These are phyloP conservation scores for Trypanosoma vivax DNA, from an alignment of 208 protist genomes.

Conservation along the genomic window DNA sequence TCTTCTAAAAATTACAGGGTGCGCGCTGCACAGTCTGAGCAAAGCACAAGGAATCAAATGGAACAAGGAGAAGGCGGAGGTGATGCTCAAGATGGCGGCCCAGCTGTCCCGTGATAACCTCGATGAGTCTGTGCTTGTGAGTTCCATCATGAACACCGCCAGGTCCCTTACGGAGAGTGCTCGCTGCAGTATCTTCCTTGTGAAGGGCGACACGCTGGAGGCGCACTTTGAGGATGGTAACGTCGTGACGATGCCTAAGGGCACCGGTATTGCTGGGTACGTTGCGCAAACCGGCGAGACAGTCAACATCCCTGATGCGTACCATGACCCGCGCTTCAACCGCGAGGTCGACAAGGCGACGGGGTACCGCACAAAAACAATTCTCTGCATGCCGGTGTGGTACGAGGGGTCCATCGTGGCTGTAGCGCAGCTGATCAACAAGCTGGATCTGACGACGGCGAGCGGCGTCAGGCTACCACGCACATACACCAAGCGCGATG, in stretches of 20 bases:
- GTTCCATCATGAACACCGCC: slow-evolving; percentile 75
- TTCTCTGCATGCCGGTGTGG: slow-evolving; percentile 72
- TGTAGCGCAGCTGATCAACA: slow-evolving; percentile 83
- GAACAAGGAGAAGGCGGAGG: slow-evolving; percentile 57
- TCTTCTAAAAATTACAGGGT: slow-evolving; percentile 26
- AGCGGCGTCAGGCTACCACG: slow-evolving; percentile 30
- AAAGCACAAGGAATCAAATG: slow-evolving; percentile 16
- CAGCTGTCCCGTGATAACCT: slow-evolving; percentile 74
- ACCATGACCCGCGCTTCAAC: slow-evolving; percentile 69
- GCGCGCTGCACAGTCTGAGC: slow-evolving; percentile 20
- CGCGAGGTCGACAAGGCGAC: slow-evolving; percentile 65
- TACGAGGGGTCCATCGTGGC: slow-evolving; percentile 53
- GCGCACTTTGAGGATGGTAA: slow-evolving; percentile 73
- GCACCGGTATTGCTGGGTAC: slow-evolving; percentile 62
- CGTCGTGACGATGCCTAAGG: slow-evolving; percentile 38
- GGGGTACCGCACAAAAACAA: slow-evolving; percentile 69
- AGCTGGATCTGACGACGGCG: slow-evolving; percentile 40
- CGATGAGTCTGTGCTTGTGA: slow-evolving; percentile 59
- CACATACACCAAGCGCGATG: slow-evolving; percentile 34
- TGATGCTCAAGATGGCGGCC: slow-evolving; percentile 79
- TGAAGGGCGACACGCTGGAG: slow-evolving; percentile 45
- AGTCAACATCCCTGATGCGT: slow-evolving; percentile 71
- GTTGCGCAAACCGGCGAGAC: slow-evolving; percentile 43
- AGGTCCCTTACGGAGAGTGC: slow-evolving; percentile 65
- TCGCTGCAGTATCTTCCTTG: slow-evolving; percentile 66